These are phyloP conservation scores for Coccinonectria pachysandricola DNA, from an alignment of 2,329 filamentous ascomycete genomes.

Conservation along the genomic window DNA sequence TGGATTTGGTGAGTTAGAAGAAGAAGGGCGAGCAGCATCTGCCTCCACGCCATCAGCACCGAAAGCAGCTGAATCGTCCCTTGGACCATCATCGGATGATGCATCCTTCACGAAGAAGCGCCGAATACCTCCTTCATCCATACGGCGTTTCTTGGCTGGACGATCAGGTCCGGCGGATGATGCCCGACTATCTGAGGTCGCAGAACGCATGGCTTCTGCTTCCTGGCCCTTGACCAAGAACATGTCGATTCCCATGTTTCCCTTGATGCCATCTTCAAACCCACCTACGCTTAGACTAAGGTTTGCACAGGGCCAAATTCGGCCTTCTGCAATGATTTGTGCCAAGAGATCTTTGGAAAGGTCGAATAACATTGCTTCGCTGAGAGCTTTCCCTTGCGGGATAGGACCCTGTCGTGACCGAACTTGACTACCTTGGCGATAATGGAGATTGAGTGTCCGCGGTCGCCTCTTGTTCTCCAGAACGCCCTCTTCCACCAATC, in stretches of 20 bases:
- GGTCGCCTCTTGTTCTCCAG: slow-evolving; percentile 79
- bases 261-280: slow-evolving; percentile 77
- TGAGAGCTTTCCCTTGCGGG: slow-evolving; percentile 61
- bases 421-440: slow-evolving; percentile 62
- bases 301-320: slow-evolving; percentile 85
- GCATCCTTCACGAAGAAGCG: slow-evolving; percentile 43
- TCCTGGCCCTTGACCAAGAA: slow-evolving; percentile 75
- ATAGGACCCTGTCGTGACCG: slow-evolving; percentile 69
- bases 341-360: slow-evolving; percentile 66
- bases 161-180: slow-evolving; percentile 13
- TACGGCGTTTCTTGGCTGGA: slow-evolving; percentile 21
- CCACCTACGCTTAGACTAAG: slow-evolving; percentile 81
- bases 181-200: slow-evolving; percentile 11
- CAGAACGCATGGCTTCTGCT: slow-evolving; percentile 31
- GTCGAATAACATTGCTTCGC: slow-evolving; percentile 62
- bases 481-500: slow-evolving; percentile 83
- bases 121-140: slow-evolving; percentile 41
- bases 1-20: neutral
- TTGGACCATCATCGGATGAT: slow-evolving; percentile 20
- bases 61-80: slow-evolving; percentile 10
- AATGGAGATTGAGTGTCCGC: slow-evolving; percentile 75
- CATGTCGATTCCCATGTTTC: slow-evolving; percentile 75
- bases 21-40: neutral
- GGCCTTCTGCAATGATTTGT: slow-evolving; percentile 68
- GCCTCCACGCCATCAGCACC: neutral